phyloP scores from a whole-genome alignment of 2,329 filamentous ascomycete species.

The Fusarium transvaalense region DNA sequence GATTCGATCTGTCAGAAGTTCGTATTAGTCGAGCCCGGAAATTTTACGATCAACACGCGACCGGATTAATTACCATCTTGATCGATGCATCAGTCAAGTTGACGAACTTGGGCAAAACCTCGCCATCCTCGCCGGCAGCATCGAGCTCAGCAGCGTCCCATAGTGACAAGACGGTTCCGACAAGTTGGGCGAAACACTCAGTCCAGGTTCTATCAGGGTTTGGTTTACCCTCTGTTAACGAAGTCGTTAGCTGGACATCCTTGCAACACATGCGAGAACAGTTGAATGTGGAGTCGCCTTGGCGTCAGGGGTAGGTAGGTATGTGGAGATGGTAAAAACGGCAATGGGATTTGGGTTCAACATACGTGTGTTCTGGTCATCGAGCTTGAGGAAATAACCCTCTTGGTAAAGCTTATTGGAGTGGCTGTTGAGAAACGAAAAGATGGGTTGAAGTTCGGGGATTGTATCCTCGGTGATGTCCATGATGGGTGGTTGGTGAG shows the following conservation, averaged over 20 bases:
- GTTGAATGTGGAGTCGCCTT: constrained; percentile 24
- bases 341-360: constrained; percentile 45
- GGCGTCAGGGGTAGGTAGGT: constrained; percentile 26
- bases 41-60: constrained; percentile 5
- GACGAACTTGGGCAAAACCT: constrained; percentile 92
- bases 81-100: constrained; percentile 98
- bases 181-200: constrained; percentile 96
- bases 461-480: constrained; percentile 87
- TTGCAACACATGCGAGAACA: constrained; percentile 20
- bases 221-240: constrained; percentile 79
- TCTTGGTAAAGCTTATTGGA: constrained; percentile 97
- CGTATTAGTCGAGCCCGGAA: constrained; percentile 36
- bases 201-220: constrained; percentile 91
- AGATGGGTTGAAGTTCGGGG: constrained; percentile 93
- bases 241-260: constrained; percentile 37
- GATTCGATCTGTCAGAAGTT: constrained; percentile 78
- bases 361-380: constrained; percentile 92
- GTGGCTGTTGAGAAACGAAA: constrained; percentile 93
- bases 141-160: constrained; percentile 97
- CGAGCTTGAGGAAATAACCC: constrained; percentile 96
- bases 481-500: constrained; percentile 87
- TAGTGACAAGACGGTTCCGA: constrained; percentile 92
- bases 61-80: constrained; percentile 80
- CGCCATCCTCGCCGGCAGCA: constrained; percentile 83
- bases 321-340: constrained; percentile 18